A percentile compares a stretch with the other conserved stretches of the same genome.
Conservation (phyloP, 768 basidiomycete species). For the Tylopilus felleus region DNA sequence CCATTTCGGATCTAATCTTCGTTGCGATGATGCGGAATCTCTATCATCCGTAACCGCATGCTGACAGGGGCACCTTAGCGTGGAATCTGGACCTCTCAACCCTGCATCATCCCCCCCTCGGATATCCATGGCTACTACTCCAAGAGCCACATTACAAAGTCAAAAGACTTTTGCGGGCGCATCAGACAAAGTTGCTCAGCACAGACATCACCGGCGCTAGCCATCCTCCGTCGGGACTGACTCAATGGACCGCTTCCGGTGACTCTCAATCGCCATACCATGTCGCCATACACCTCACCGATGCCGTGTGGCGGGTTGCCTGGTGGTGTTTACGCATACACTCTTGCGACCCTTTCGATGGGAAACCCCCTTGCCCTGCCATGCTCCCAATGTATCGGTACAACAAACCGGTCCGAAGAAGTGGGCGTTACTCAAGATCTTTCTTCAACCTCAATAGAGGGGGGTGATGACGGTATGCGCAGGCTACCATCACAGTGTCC, state of each 20-base stretch:
- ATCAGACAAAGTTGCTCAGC: conserved; percentile 20
- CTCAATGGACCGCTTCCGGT: too few relatives aligned
- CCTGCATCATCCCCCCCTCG: conserved; percentile 14
- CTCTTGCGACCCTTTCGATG: conserved; percentile 21
- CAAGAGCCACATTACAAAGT: too few relatives aligned
- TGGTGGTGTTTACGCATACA: too few relatives aligned
- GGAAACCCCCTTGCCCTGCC: conserved; percentile 17
- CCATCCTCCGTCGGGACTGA: too few relatives aligned
- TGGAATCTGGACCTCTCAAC: conserved; percentile 25
- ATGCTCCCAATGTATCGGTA: not conserved
- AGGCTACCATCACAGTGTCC: conserved; percentile 3
- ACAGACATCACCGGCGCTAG: not conserved
- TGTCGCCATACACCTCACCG: not conserved
- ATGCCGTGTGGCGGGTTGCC: not conserved
- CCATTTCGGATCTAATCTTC: conserved; percentile 26
- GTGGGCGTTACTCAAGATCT: not conserved
- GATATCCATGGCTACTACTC: conserved; percentile 15
- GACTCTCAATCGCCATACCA: too few relatives aligned
- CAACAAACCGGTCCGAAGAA: conserved; percentile 10
- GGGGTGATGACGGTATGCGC: conserved; percentile 8
- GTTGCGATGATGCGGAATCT: conserved; percentile 25
- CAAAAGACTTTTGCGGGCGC: too few relatives aligned
- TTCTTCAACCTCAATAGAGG: not conserved
- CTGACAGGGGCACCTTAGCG: conserved; percentile 29
- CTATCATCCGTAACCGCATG: too few relatives aligned